phyloP scores from a whole-genome alignment of 352 stramenopile genomes.

The Pythium angustatum region DNA sequence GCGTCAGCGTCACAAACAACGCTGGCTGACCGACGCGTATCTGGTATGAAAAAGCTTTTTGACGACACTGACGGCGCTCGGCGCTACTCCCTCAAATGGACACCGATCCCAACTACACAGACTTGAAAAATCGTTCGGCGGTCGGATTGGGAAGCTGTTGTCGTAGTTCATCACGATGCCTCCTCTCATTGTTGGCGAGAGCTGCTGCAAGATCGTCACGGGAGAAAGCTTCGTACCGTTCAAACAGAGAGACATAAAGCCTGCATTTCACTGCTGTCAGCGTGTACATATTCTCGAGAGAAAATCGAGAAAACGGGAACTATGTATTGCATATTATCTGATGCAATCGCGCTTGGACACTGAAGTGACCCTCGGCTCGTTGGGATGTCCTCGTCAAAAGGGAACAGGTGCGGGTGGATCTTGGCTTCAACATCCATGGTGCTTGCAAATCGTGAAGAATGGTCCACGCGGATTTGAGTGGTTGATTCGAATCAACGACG shows the following conservation, averaged over 20 bases:
- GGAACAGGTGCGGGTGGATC: conserved; percentile 15
- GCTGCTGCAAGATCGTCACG: background rate
- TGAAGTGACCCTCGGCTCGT: background rate
- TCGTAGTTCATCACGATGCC: conserved; percentile 2
- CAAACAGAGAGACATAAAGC: background rate
- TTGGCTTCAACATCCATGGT: conserved; percentile 1
- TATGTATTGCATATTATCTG: conserved; percentile 10
- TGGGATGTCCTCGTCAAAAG: conserved; percentile 9
- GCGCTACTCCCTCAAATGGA: conserved; percentile 22
- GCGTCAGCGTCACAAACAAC: conserved; percentile 16
- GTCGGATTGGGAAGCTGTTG: background rate
- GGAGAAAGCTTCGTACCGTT: conserved; percentile 12
- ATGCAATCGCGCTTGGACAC: conserved; percentile 17
- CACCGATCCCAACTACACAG: conserved; percentile 10
- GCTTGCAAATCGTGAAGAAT: conserved; percentile 9
- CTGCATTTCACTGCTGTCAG: conserved; percentile 11
- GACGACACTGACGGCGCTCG: conserved; percentile 18
- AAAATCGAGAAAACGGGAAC: conserved; percentile 3
- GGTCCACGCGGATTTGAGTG: background rate
- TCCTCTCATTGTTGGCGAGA: conserved; percentile 12
- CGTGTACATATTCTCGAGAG: conserved; percentile 20
- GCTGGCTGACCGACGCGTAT: conserved; percentile 12
- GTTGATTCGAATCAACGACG: conserved; percentile 10
- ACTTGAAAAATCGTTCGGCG: conserved; percentile 13
- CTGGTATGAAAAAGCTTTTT: conserved; percentile 24